Percentiles rank a stretch among this genome's conserved stretches.
These are phyloP conservation scores for Candida chauliodis DNA, from an alignment of 805 yeast genomes.

Conservation along the genomic window DNA sequence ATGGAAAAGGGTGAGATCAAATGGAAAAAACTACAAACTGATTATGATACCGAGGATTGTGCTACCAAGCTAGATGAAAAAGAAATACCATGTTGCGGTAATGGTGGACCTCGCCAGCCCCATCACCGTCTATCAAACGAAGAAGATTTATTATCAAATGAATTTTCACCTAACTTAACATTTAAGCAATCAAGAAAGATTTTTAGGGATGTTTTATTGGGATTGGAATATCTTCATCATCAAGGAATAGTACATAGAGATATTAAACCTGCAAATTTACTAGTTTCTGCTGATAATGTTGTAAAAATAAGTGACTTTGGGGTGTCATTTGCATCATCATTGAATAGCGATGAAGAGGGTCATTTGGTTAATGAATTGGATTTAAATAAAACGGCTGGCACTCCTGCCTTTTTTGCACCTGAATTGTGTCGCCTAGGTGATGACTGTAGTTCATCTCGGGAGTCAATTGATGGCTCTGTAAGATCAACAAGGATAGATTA, in stretches of 20 bases:
- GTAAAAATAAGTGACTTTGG: constrained; percentile 98
- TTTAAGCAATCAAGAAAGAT: constrained; percentile 66
- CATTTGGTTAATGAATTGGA: constrained; percentile 57
- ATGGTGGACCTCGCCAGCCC: constrained; percentile 5
- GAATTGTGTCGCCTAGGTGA: constrained; percentile 67
- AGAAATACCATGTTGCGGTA: constrained; percentile 39
- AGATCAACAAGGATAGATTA: constrained; percentile 57
- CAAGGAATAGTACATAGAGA: constrained; percentile 94
- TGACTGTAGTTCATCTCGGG: constrained; percentile 2
- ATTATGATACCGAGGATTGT: neutral
- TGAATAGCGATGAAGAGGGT: constrained; percentile 43
- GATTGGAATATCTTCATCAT: constrained; percentile 84
- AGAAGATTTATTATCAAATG: constrained; percentile 20
- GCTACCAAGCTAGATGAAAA: constrained; percentile 23
- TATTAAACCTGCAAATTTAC: constrained; percentile 89
- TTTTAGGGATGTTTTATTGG: constrained; percentile 79
- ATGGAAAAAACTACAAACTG: constrained; percentile 50
- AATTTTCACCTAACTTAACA: constrained; percentile 55
- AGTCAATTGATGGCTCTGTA: neutral
- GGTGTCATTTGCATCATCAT: constrained; percentile 69
- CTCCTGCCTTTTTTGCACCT: constrained; percentile 96
- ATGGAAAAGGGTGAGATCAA: constrained; percentile 85
- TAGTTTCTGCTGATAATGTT: constrained; percentile 62
- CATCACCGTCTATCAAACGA: constrained; percentile 13
- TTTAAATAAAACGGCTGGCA: constrained; percentile 93